A percentile compares a stretch with the other conserved stretches of the same genome.
Evolutionary conservation across 768 basidiomycete species (phyloP).

Genomic region (Dioszegia hungarica): DNA sequence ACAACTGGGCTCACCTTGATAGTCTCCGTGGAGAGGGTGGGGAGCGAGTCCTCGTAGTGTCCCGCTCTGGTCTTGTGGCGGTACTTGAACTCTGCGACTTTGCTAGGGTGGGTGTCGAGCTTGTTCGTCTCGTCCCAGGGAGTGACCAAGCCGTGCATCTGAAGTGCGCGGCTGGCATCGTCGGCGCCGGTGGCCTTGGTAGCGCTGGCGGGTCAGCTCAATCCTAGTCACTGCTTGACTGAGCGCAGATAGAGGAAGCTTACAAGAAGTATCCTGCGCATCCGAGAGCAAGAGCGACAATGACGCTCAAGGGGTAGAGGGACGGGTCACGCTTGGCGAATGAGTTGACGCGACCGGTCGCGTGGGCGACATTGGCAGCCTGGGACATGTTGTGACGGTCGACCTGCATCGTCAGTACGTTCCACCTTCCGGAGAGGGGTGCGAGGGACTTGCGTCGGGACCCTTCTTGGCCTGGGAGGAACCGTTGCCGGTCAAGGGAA

Average conservation of each 20-base stretch:
- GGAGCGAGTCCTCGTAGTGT: slow-evolving; percentile 42
- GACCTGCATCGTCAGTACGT: slow-evolving; percentile 14
- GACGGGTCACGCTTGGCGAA: slow-evolving; percentile 49
- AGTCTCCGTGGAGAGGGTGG: slow-evolving; percentile 30
- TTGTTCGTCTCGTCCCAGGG: slow-evolving; percentile 41
- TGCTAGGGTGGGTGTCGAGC: slow-evolving; percentile 34
- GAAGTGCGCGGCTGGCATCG: slow-evolving; percentile 24
- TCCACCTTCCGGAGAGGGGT: not conserved
- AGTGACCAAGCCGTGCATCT: slow-evolving; percentile 32
- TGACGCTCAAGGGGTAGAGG: slow-evolving; percentile 43
- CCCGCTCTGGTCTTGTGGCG: slow-evolving; percentile 44
- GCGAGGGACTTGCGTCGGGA: not conserved
- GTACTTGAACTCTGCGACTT: slow-evolving; percentile 47
- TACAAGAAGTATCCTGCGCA: slow-evolving; percentile 48
- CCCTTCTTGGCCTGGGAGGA: not conserved
- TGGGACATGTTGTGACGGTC: slow-evolving; percentile 39
- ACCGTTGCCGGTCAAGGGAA: not conserved
- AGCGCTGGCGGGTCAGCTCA: slow-evolving; percentile 20
- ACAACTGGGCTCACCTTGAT: slow-evolving; percentile 22
- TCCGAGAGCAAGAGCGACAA: slow-evolving; percentile 40
- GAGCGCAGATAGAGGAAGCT: slow-evolving; percentile 2
- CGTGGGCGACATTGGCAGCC: slow-evolving; percentile 33
- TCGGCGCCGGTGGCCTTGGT: slow-evolving; percentile 40
- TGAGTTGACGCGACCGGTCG: slow-evolving; percentile 42
- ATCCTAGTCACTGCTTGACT: not conserved